Conservation (phyloP, 164 flowering plant species). For the Aristolochia contorta region DNA sequence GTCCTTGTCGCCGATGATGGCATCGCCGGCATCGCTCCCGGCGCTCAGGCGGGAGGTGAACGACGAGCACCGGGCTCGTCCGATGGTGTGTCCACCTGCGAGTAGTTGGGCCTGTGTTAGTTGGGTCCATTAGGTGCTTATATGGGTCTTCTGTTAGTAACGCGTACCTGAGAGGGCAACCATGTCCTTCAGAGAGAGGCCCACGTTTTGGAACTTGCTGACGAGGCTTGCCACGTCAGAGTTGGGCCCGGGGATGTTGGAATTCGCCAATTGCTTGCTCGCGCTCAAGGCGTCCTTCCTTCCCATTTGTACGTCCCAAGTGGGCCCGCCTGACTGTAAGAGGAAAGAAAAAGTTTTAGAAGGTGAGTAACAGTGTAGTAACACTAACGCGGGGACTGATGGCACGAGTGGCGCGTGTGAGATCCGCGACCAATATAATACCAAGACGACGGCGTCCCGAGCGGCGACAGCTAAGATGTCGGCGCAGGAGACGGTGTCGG, state of each 20-base stretch:
- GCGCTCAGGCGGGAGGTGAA: constrained; percentile 39
- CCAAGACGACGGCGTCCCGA: constrained; percentile 70
- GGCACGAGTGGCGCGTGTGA: no score
- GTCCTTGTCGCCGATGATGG: constrained; percentile 21
- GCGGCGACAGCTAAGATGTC: constrained; percentile 71
- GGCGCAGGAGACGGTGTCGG: constrained; percentile 73
- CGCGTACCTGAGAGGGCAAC: constrained; percentile 82
- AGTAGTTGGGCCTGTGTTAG: neutral
- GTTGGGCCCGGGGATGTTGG: constrained; percentile 59
- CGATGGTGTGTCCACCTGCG: constrained; percentile 71
- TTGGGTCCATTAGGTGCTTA: no score
- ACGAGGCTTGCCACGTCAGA: constrained; percentile 37
- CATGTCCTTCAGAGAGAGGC: constrained; percentile 47
- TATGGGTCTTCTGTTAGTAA: no score
- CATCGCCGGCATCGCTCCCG: constrained; percentile 5
- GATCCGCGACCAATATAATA: constrained; percentile 8
- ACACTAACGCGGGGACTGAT: no score
- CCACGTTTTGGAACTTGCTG: constrained; percentile 48
- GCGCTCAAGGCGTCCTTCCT: constrained; percentile 64
- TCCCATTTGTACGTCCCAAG: constrained; percentile 63
- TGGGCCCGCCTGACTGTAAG: constrained; percentile 68
- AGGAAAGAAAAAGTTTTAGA: no score
- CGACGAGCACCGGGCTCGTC: constrained; percentile 64
- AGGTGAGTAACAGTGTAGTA: no score
- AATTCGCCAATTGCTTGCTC: constrained; percentile 51